Conservation (phyloP, 495 filamentous ascomycete genomes). For the Aspergillus funiculosus region DNA sequence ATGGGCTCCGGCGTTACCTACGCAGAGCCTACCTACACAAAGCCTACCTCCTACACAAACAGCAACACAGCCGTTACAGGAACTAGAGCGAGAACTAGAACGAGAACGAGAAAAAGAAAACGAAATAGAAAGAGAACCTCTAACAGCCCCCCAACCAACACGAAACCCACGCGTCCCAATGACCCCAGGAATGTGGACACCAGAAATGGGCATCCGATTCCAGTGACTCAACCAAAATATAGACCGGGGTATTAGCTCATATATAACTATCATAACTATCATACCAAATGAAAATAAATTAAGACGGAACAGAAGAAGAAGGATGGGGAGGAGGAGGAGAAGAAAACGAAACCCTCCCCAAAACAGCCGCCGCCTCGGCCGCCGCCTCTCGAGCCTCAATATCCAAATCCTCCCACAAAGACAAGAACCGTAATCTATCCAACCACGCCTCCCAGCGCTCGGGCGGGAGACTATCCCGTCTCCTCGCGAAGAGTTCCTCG, state of each 20-base stretch:
- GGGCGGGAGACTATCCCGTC: background rate
- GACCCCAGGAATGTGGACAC: slow-evolving; percentile 64
- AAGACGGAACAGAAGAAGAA: background rate
- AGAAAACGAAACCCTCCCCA: slow-evolving; percentile 15
- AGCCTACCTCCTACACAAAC: too few relatives aligned
- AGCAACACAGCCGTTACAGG: slow-evolving; percentile 11
- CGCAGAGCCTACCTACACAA: too few relatives aligned
- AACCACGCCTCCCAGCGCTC: slow-evolving; percentile 18
- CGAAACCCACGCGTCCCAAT: slow-evolving; percentile 50
- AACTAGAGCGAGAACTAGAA: too few relatives aligned
- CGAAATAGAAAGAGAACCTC: slow-evolving; percentile 31
- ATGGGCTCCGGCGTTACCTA: too few relatives aligned
- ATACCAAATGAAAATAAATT: background rate
- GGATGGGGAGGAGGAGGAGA: too few relatives aligned
- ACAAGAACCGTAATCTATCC: slow-evolving; percentile 13
- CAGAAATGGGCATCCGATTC: slow-evolving; percentile 77
- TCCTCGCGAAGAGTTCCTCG: slow-evolving; percentile 21
- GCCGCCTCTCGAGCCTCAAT: slow-evolving; percentile 17
- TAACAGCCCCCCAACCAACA: slow-evolving; percentile 52
- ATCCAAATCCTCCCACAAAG: slow-evolving; percentile 16
- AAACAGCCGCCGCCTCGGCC: slow-evolving; percentile 21
- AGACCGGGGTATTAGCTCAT: too few relatives aligned
- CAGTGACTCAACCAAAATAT: too few relatives aligned
- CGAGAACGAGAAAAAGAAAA: too few relatives aligned
- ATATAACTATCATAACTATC: too few relatives aligned